Percentiles rank a stretch among this genome's conserved stretches.
These are phyloP conservation scores for Capsicum rhomboideum DNA, from an alignment of 257 asterid genomes.

Conservation along the genomic window DNA sequence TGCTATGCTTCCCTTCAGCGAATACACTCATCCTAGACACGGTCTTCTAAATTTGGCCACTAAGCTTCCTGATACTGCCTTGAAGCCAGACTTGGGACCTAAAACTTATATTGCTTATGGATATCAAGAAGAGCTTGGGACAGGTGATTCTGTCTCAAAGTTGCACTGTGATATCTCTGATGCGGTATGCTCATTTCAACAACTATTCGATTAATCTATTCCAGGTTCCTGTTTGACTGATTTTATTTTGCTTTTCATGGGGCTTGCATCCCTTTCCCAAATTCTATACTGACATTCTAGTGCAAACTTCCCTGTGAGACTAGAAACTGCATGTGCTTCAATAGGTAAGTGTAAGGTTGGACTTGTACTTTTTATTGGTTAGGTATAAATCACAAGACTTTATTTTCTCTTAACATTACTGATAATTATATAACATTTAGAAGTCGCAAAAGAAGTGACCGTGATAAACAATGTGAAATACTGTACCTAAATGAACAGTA, in stretches of 20 bases:
- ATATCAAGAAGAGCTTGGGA: conserved; percentile 57
- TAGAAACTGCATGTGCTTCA: neutral
- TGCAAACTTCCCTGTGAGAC: neutral
- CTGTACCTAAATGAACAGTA: neutral
- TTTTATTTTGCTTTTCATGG: neutral
- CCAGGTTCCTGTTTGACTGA: neutral
- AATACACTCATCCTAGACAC: conserved; percentile 59
- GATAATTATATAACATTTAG: neutral
- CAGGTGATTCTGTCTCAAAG: conserved; percentile 75
- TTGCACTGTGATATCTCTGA: conserved; percentile 83
- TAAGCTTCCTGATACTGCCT: conserved; percentile 58
- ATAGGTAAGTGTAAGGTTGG: neutral
- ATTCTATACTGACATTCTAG: neutral
- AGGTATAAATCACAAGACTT: neutral
- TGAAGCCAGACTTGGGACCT: conserved; percentile 88
- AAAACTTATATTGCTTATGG: conserved; percentile 87
- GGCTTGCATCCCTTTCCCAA: conserved; percentile 2
- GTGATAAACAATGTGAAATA: neutral
- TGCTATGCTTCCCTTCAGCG: conserved; percentile 70
- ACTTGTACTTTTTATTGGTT: neutral
- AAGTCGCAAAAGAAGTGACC: neutral
- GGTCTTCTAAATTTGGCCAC: conserved; percentile 74
- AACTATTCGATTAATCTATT: neutral
- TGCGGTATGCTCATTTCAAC: conserved; percentile 44
- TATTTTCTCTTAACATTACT: neutral